phyloP scores from a whole-genome alignment of 148 eudicot species.

The Heliamphora exappendiculata region DNA sequence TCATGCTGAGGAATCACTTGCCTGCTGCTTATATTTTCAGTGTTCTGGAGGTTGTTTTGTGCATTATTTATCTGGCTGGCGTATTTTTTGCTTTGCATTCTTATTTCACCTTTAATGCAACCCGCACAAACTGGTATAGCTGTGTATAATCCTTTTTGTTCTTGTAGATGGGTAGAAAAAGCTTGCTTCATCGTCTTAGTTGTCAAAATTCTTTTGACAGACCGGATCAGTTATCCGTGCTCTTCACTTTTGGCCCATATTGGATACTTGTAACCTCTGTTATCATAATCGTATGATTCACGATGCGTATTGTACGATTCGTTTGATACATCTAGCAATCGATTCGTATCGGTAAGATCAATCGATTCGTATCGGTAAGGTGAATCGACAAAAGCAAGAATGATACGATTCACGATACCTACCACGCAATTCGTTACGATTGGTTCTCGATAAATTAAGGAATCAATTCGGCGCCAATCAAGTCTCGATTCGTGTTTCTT shows the following conservation, averaged over 20 bases:
- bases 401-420: no score
- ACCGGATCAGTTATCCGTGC: no score
- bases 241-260: not conserved
- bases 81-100: not conserved
- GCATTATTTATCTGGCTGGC: not conserved
- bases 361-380: no score
- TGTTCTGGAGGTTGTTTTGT: not conserved
- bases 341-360: no score
- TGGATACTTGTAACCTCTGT: slow-evolving; percentile 4
- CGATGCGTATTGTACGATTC: no score
- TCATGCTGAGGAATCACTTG: slow-evolving; percentile 1
- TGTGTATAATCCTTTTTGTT: not conserved
- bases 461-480: no score
- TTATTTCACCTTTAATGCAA: not conserved
- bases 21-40: not conserved
- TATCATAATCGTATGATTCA: no score
- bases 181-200: not conserved
- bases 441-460: no score
- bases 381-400: no score
- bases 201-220: not conserved
- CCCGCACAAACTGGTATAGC: not conserved
- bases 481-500: no score
- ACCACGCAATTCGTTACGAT: no score
- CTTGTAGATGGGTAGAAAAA: not conserved
- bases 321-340: no score